phyloP scores from a whole-genome alignment of 495 filamentous ascomycete genomes.

The Annulohypoxylon nitens region DNA sequence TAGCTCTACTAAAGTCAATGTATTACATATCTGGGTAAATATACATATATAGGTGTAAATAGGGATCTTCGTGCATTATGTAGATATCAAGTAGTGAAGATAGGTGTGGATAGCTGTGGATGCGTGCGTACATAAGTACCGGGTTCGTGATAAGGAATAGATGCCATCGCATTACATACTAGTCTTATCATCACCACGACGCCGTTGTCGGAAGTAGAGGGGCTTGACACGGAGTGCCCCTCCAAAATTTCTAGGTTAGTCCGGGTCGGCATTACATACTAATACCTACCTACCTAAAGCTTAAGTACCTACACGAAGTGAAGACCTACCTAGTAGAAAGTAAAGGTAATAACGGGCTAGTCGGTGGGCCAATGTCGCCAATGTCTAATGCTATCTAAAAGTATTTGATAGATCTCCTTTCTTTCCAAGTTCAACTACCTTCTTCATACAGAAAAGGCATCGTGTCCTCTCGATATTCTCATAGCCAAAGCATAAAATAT shows the following conservation, averaged over 20 bases:
- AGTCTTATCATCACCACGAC: slow-evolving; percentile 19
- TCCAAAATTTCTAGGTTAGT: slow-evolving; percentile 10
- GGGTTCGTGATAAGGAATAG: slow-evolving; percentile 21
- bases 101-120: no score
- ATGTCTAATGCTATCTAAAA: background rate
- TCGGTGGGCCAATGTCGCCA: background rate
- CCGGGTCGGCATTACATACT: slow-evolving; percentile 6
- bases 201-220: slow-evolving; percentile 41
- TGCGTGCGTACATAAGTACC: background rate
- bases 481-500: background rate
- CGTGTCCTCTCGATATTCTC: background rate
- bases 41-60: no score
- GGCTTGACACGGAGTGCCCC: slow-evolving; percentile 17
- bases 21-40: no score
- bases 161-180: background rate
- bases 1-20: no score
- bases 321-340: slow-evolving; percentile 1
- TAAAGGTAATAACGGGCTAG: background rate
- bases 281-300: no score
- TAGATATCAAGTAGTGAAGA: no score
- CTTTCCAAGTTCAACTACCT: background rate
- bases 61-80: no score
- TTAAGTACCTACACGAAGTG: background rate
- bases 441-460: background rate
- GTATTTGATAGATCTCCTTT: background rate